Conservation (phyloP, 768 basidiomycete genomes). For the Pholiota conissans region DNA sequence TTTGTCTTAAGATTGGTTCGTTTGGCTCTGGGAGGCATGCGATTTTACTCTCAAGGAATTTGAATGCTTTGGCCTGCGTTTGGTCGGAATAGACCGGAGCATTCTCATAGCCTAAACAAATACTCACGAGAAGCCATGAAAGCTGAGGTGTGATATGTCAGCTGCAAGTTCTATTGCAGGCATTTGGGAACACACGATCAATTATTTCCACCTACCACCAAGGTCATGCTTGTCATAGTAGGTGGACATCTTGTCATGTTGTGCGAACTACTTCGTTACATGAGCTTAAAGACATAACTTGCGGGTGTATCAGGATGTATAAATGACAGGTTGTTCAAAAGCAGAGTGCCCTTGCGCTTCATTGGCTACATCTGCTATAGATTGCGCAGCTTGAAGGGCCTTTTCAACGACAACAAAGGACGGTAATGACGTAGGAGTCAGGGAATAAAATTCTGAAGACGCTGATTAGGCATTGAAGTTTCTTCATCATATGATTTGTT, state of each 20-base stretch:
- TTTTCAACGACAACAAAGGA: conserved; percentile 25
- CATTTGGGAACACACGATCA: not conserved
- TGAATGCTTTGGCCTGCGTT: not conserved
- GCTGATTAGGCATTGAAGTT: not conserved
- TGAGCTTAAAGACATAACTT: not conserved
- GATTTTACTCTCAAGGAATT: not conserved
- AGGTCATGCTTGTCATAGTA: not conserved
- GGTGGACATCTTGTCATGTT: not conserved
- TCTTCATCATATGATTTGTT: not conserved
- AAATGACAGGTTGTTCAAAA: conserved; percentile 8
- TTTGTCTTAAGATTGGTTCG: not conserved
- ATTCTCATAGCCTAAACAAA: not conserved
- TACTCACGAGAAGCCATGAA: not conserved
- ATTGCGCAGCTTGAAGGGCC: conserved; percentile 28
- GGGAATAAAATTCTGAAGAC: conserved; percentile 46
- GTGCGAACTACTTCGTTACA: not conserved
- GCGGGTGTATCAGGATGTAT: not conserved
- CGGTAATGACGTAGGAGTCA: conserved; percentile 46
- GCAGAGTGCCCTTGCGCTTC: conserved; percentile 24
- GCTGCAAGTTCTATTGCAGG: not conserved
- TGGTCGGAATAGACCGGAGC: not conserved
- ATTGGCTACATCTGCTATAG: conserved; percentile 23
- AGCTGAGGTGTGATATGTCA: not conserved
- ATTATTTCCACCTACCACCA: not conserved
- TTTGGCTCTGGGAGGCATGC: not conserved